Conservation (phyloP, 192 early-diverging fungal genomes). For the Coemansia sp. region DNA sequence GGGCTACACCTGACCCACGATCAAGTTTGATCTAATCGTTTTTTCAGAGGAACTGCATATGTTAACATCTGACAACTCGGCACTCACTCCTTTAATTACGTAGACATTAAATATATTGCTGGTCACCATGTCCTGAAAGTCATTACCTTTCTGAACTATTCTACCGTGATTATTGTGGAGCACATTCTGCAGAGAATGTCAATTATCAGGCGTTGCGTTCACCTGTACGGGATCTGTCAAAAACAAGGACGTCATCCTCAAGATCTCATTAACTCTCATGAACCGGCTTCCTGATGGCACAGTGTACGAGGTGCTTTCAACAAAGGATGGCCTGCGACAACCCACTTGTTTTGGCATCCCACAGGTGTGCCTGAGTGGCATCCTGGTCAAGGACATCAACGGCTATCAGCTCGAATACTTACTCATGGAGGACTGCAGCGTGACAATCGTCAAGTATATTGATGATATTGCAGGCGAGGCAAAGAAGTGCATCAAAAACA, state of each 20-base stretch:
- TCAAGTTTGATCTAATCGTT: neutral
- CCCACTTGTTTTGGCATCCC: neutral
- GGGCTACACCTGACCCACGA: neutral
- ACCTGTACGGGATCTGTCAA: neutral
- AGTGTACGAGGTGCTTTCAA: slow-evolving; percentile 6
- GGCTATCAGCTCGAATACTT: slow-evolving; percentile 15
- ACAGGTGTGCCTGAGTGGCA: neutral
- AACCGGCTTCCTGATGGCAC: slow-evolving; percentile 13
- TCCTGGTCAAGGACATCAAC: neutral
- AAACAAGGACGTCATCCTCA: neutral
- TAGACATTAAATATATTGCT: neutral
- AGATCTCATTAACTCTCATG: slow-evolving; percentile 4
- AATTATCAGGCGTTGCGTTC: neutral
- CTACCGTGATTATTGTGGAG: neutral
- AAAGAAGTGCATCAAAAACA: neutral
- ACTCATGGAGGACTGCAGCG: slow-evolving; percentile 16
- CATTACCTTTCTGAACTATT: no score
- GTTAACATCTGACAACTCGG: neutral
- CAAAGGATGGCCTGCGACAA: neutral
- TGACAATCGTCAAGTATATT: neutral
- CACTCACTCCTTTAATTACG: neutral
- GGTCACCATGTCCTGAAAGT: neutral
- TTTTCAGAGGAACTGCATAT: neutral
- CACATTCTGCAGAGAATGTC: neutral
- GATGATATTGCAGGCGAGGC: neutral